These are phyloP conservation scores for Lolium perenne DNA, from an alignment of 176 grass and related monocot species.

Conservation along the genomic window DNA sequence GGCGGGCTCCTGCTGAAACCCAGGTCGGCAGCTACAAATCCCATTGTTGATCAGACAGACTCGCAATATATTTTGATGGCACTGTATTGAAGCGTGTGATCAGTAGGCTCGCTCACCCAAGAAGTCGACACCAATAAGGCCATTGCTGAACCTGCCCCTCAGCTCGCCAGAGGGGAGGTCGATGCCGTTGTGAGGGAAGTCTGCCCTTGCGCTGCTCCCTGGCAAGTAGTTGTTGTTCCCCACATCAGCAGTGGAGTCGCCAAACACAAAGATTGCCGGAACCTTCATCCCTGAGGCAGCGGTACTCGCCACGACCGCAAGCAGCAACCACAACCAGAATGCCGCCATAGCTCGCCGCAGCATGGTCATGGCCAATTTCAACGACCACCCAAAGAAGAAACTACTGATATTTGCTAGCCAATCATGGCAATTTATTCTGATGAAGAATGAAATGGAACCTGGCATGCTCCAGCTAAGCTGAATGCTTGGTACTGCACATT, in stretches of 20 bases:
- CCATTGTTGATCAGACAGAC: not conserved
- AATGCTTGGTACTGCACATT: slow-evolving; percentile 5
- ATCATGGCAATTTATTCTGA: not conserved
- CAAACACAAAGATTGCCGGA: slow-evolving; percentile 75
- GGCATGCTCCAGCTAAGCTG: slow-evolving; percentile 10
- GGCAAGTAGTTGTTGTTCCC: slow-evolving; percentile 71
- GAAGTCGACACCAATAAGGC: slow-evolving; percentile 63
- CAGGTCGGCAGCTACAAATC: slow-evolving; percentile 52
- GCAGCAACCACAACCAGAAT: slow-evolving; percentile 29
- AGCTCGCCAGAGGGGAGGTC: slow-evolving; percentile 63
- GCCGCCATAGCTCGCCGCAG: not conserved
- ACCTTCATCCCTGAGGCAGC: slow-evolving; percentile 18
- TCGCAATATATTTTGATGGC: not conserved
- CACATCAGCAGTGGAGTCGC: slow-evolving; percentile 75
- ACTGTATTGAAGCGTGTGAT: not conserved
- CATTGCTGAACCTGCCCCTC: slow-evolving; percentile 86
- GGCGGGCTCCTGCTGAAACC: slow-evolving; percentile 70
- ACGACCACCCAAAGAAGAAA: not conserved
- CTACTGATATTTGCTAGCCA: not conserved
- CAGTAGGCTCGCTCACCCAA: slow-evolving; percentile 43
- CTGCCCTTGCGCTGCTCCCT: slow-evolving; percentile 39
- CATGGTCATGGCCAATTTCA: not conserved
- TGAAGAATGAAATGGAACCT: not conserved
- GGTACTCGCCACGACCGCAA: not conserved
- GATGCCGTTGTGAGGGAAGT: slow-evolving; percentile 80